Conservation (phyloP, 768 basidiomycete species). For the Erythrobasidium yunnanense region DNA sequence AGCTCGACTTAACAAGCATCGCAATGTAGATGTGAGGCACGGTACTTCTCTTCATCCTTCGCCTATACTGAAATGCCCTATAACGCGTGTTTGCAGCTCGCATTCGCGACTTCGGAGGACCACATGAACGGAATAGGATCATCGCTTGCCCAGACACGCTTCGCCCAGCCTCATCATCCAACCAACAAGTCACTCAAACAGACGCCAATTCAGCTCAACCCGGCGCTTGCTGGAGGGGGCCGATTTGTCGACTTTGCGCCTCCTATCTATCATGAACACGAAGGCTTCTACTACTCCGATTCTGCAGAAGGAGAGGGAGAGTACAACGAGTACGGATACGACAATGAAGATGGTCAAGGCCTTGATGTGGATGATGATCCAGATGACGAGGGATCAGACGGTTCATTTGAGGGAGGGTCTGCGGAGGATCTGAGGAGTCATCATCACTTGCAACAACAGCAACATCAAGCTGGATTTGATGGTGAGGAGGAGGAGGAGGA, state of each 20-base stretch:
- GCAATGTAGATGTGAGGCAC: slow-evolving; percentile 90
- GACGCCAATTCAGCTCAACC: slow-evolving; percentile 32
- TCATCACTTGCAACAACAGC: not conserved
- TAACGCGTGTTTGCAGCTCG: slow-evolving; percentile 48
- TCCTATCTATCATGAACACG: slow-evolving; percentile 46
- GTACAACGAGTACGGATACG: slow-evolving; percentile 28
- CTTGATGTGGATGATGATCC: slow-evolving; percentile 28
- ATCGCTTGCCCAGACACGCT: slow-evolving; percentile 33
- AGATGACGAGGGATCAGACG: slow-evolving; percentile 27
- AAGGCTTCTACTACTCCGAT: slow-evolving; percentile 50
- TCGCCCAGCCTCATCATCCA: slow-evolving; percentile 39
- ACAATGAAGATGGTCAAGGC: slow-evolving; percentile 29
- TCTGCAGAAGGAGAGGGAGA: slow-evolving; percentile 42
- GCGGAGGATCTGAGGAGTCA: slow-evolving; percentile 6
- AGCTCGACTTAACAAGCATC: slow-evolving; percentile 87
- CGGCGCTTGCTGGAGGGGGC: slow-evolving; percentile 22
- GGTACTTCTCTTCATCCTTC: too few relatives aligned
- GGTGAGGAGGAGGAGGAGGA: slow-evolving; percentile 64
- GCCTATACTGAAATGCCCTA: not conserved
- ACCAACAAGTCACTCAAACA: slow-evolving; percentile 50
- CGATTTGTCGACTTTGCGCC: slow-evolving; percentile 63
- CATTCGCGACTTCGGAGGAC: slow-evolving; percentile 60
- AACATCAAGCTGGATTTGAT: slow-evolving; percentile 41
- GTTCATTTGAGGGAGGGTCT: slow-evolving; percentile 15
- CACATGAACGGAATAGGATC: slow-evolving; percentile 49